Conservation (phyloP, 176 grass and related monocot species). For the Cenchrus purpureus region DNA sequence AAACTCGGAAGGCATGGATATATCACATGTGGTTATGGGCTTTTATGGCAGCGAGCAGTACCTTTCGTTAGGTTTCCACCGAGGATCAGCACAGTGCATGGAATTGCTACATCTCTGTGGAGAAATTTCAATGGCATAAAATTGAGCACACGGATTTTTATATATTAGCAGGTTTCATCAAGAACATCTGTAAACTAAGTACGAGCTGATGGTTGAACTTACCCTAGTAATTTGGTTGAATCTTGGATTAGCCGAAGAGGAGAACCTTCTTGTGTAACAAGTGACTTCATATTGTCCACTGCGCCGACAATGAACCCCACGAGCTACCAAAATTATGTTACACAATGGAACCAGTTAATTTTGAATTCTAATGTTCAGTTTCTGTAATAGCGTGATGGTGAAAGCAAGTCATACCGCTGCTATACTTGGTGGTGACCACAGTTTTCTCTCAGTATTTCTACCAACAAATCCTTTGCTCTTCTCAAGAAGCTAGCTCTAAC, state of each 20-base stretch:
- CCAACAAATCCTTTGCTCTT: constrained; percentile 3
- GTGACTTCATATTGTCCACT: constrained; percentile 44
- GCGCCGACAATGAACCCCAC: constrained; percentile 48
- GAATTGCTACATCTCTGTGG: constrained; percentile 61
- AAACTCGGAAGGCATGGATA: not conserved
- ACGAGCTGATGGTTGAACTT: not conserved
- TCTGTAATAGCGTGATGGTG: not conserved
- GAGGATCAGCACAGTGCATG: constrained; percentile 66
- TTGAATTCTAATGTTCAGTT: not conserved
- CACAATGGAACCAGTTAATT: not conserved
- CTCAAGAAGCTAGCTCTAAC: not conserved
- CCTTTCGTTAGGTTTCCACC: constrained; percentile 70
- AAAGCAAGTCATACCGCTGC: constrained; percentile 47
- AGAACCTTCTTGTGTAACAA: constrained; percentile 41
- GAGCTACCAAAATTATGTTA: constrained; percentile 30
- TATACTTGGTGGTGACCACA: constrained; percentile 59
- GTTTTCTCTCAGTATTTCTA: constrained; percentile 41
- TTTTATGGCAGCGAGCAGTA: not conserved
- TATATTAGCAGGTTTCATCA: not conserved
- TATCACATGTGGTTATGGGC: no score
- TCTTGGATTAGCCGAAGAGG: constrained; percentile 54
- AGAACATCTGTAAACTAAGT: not conserved
- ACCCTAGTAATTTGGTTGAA: constrained; percentile 53
- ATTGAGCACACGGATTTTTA: no score
- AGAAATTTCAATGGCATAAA: not conserved